phyloP scores from a whole-genome alignment of 2,329 filamentous ascomycete genomes.

The Talaromyces albobiverticillius region DNA sequence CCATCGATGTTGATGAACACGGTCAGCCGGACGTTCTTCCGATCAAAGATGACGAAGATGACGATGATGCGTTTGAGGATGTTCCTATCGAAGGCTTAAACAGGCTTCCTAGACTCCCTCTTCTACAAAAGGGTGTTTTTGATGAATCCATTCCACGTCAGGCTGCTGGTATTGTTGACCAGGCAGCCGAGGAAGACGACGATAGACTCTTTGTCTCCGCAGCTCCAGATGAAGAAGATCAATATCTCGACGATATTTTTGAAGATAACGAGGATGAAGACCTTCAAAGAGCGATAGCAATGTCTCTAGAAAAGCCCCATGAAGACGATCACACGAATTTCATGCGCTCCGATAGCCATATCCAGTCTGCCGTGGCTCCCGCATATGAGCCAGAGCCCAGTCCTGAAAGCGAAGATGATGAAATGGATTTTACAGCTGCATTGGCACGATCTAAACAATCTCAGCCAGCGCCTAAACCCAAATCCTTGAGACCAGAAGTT shows the following conservation, averaged over 20 bases:
- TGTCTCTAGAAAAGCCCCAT: slow-evolving; percentile 64
- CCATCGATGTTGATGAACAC: slow-evolving; percentile 82
- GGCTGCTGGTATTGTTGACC: slow-evolving; percentile 11
- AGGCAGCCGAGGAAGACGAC: slow-evolving; percentile 34
- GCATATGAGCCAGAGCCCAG: slow-evolving; percentile 26
- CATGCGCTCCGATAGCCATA: slow-evolving; percentile 26
- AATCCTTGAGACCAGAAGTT: slow-evolving; percentile 44
- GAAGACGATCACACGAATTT: slow-evolving; percentile 44
- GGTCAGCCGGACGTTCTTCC: slow-evolving; percentile 49
- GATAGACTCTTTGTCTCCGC: slow-evolving; percentile 57
- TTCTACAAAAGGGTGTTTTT: slow-evolving; percentile 36
- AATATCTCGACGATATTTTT: slow-evolving; percentile 56
- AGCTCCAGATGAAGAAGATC: slow-evolving; percentile 33
- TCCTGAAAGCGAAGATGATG: slow-evolving; percentile 61
- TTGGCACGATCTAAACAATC: slow-evolving; percentile 68
- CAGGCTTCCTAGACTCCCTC: slow-evolving; percentile 65
- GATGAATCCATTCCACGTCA: slow-evolving; percentile 32
- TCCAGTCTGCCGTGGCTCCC: slow-evolving; percentile 19
- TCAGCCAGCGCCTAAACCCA: slow-evolving; percentile 43
- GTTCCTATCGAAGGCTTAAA: slow-evolving; percentile 89
- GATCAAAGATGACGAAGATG: slow-evolving; percentile 65
- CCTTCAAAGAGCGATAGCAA: slow-evolving; percentile 73
- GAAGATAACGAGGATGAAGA: slow-evolving; percentile 64
- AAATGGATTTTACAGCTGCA: slow-evolving; percentile 72
- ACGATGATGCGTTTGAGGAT: slow-evolving; percentile 77